Evolutionary conservation across 257 asterid species (phyloP).

Genomic region (Striga asiatica): DNA sequence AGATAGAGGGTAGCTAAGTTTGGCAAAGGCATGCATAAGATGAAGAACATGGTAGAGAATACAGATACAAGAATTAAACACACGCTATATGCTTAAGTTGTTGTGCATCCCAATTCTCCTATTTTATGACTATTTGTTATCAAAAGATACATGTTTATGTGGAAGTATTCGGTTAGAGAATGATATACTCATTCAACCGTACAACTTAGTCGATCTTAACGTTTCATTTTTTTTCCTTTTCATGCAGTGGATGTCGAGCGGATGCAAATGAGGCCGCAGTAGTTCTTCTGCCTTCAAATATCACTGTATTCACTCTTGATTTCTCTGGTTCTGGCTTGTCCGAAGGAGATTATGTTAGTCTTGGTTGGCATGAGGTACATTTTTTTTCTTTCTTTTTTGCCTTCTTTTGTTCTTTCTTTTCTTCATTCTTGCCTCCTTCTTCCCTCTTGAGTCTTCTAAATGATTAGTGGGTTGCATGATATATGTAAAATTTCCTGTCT

Average conservation of each 20-base stretch:
- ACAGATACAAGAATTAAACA: neutral
- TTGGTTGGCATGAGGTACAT: conserved; percentile 99
- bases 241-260: conserved; percentile 92
- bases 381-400: conserved; percentile 14
- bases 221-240: conserved; percentile 1
- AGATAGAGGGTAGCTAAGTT: neutral
- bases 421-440: too few species aligned
- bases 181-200: neutral
- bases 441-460: too few species aligned
- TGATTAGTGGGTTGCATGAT: neutral
- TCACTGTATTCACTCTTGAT: conserved; percentile 87
- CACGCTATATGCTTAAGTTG: neutral
- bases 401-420: conserved; percentile 9
- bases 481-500: conserved; percentile 10
- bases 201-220: conserved; percentile 12
- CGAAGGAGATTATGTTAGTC: conserved; percentile 87
- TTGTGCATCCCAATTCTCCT: neutral
- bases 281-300: conserved; percentile 85
- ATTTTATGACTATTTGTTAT: neutral
- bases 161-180: neutral
- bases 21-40: neutral
- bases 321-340: conserved; percentile 96
- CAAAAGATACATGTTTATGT: neutral
- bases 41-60: neutral
- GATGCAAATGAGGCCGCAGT: conserved; percentile 98